Evolutionary conservation across 352 stramenopile species (phyloP).

Genomic region (Salisapilia sapeloensis): DNA sequence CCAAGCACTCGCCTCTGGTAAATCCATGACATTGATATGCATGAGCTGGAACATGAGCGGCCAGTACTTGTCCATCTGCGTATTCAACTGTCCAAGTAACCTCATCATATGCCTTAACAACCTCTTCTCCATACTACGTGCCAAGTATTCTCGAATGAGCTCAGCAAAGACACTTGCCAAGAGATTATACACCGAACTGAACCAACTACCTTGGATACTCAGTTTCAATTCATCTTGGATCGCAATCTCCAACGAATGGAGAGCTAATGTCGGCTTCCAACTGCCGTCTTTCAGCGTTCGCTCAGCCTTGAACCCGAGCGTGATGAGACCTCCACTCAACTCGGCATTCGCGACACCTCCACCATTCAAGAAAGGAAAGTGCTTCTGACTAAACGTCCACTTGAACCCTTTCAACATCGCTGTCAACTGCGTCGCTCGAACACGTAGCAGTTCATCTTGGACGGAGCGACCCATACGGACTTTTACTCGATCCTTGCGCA

Average conservation of each 20-base stretch:
- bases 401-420: conserved; percentile 67
- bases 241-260: conserved; percentile 73
- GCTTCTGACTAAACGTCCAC: conserved; percentile 77
- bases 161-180: conserved; percentile 55
- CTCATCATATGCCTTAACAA: conserved; percentile 71
- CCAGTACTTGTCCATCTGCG: conserved; percentile 78
- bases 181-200: conserved; percentile 74
- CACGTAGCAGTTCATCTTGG: conserved; percentile 66
- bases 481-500: conserved; percentile 76
- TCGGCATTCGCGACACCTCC: conserved; percentile 53
- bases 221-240: conserved; percentile 74
- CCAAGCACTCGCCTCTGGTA: conserved; percentile 60
- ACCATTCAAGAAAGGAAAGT: conserved; percentile 75
- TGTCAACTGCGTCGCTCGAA: conserved; percentile 56
- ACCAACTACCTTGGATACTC: conserved; percentile 70
- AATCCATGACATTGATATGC: conserved; percentile 59
- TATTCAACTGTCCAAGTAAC: conserved; percentile 62
- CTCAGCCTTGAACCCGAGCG: conserved; percentile 68
- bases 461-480: conserved; percentile 65
- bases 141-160: conserved; percentile 69
- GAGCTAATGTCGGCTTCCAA: conserved; percentile 47
- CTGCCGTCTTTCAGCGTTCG: conserved; percentile 45
- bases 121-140: conserved; percentile 74
- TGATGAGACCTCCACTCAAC: conserved; percentile 53
- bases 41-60: conserved; percentile 66